These are phyloP conservation scores for Stylosanthes scabra DNA, from an alignment of 331 rosid species.

Conservation along the genomic window DNA sequence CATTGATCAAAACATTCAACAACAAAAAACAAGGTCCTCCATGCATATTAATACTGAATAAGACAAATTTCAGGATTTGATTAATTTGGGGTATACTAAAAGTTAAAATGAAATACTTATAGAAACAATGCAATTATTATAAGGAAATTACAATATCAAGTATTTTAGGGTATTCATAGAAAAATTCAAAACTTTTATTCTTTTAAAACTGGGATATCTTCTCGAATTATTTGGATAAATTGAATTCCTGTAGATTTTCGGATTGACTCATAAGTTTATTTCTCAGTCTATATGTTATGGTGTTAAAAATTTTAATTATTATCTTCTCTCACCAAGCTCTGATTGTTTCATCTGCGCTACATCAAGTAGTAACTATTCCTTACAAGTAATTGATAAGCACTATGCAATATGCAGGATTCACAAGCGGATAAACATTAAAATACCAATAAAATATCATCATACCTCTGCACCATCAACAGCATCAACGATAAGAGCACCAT, in stretches of 20 bases:
- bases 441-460: constrained; percentile 30
- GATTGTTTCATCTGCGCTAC: constrained; percentile 2
- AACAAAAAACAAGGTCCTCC: constrained; percentile 12
- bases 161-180: not conserved
- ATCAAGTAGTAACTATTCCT: constrained; percentile 21
- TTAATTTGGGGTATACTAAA: not conserved
- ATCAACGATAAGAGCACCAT: constrained; percentile 83
- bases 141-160: not conserved
- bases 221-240: constrained; percentile 8
- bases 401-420: constrained; percentile 1
- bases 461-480: constrained; percentile 78
- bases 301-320: constrained; percentile 25
- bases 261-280: constrained; percentile 4
- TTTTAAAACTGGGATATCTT: constrained; percentile 2
- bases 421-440: constrained; percentile 28
- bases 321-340: not conserved
- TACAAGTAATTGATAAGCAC: constrained; percentile 20
- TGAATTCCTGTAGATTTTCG: constrained; percentile 1
- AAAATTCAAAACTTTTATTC: not conserved
- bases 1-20: constrained; percentile 24
- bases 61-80: constrained; percentile 22
- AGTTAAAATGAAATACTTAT: not conserved
- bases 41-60: constrained; percentile 18
- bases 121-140: constrained; percentile 1
- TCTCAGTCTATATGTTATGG: constrained; percentile 16